Evolutionary conservation across 352 stramenopile species (phyloP).

Genomic region (Pythium utonaiense): DNA sequence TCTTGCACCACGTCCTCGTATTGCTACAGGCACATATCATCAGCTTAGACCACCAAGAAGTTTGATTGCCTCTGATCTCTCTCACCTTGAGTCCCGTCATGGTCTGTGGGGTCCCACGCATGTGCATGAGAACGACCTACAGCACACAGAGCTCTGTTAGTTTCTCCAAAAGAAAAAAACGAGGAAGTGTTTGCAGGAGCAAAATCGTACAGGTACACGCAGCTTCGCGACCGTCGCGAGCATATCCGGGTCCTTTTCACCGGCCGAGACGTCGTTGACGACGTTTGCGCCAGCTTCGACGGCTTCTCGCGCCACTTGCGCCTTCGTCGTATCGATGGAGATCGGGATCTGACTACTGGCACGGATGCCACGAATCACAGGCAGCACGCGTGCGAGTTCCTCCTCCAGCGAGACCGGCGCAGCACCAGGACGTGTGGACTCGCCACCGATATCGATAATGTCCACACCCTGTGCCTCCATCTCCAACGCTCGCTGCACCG

Average conservation of each 20-base stretch:
- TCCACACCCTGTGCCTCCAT: conserved; percentile 90
- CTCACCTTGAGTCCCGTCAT: conserved; percentile 89
- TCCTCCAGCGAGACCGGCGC: conserved; percentile 81
- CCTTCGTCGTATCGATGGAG: conserved; percentile 97
- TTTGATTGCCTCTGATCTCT: background rate
- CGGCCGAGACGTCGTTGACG: conserved; percentile 97
- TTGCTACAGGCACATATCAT: conserved; percentile 34
- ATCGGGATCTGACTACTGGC: conserved; percentile 77
- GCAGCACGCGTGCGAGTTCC: conserved; percentile 91
- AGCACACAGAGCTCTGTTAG: conserved; percentile 6
- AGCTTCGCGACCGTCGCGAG: conserved; percentile 80
- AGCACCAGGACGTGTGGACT: conserved; percentile 97
- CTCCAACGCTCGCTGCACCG: conserved; percentile 81
- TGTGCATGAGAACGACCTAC: conserved; percentile 96
- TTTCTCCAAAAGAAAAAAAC: background rate
- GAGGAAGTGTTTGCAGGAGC: too few species aligned
- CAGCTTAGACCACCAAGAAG: background rate
- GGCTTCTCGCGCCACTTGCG: conserved; percentile 84
- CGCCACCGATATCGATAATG: conserved; percentile 98
- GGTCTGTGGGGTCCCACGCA: conserved; percentile 94
- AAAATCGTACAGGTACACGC: conserved; percentile 67
- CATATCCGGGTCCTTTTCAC: conserved; percentile 91
- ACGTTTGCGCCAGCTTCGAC: conserved; percentile 93
- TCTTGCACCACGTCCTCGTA: conserved; percentile 91
- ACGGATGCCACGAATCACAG: conserved; percentile 91